phyloP scores from a whole-genome alignment of 495 filamentous ascomycete species.

The Cairneyella variabilis region DNA sequence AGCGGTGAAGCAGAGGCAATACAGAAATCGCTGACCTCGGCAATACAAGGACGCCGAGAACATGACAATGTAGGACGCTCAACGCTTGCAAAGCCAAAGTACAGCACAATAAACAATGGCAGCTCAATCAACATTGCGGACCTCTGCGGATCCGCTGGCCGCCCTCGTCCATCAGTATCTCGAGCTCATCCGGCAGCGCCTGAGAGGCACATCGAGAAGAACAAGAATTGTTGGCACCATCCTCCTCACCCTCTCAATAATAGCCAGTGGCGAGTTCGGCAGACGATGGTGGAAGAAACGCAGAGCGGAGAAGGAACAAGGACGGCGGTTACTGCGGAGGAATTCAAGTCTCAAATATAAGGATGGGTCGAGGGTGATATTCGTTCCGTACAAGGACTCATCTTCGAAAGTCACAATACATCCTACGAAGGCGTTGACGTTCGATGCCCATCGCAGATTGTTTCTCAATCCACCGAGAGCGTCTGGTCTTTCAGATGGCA shows the following conservation, averaged over 20 bases:
- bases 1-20: background rate
- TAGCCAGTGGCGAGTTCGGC: constrained; percentile 69
- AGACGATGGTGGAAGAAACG: constrained; percentile 67
- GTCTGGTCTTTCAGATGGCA: constrained; percentile 66
- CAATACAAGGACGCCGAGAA: background rate
- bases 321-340: constrained; percentile 71
- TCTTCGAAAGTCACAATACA: constrained; percentile 90
- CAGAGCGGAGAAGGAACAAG: constrained; percentile 73
- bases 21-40: background rate
- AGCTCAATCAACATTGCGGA: constrained; percentile 77
- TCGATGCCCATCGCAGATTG: constrained; percentile 90
- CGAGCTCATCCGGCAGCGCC: constrained; percentile 52
- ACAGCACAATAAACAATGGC: constrained; percentile 56
- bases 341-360: constrained; percentile 92
- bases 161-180: constrained; percentile 65
- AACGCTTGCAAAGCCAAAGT: background rate
- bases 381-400: constrained; percentile 83
- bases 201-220: constrained; percentile 59
- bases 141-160: constrained; percentile 63
- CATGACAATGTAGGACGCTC: constrained; percentile 11
- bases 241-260: constrained; percentile 68
- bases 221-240: constrained; percentile 72
- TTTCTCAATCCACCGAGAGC: constrained; percentile 88
- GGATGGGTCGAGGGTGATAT: constrained; percentile 90
- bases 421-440: constrained; percentile 89